A percentile compares a stretch with the other conserved stretches of the same genome.
Evolutionary conservation across 495 filamentous ascomycete species (phyloP).

Genomic region (Patellaria atrata): DNA sequence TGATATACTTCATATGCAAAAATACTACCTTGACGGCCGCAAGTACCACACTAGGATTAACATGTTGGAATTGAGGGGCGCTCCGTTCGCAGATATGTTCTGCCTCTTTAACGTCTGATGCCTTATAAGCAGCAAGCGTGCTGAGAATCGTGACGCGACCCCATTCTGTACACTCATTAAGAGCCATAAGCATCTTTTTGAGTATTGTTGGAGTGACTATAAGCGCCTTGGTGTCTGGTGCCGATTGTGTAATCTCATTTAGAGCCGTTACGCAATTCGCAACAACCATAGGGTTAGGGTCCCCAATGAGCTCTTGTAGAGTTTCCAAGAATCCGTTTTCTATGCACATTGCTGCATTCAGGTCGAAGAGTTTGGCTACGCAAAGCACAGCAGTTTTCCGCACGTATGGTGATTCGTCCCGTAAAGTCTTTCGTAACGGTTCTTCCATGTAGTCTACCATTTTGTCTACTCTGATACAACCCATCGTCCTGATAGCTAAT

Average conservation of each 20-base stretch:
- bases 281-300: slow-evolving; percentile 98
- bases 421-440: slow-evolving; percentile 86
- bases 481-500: slow-evolving; percentile 97
- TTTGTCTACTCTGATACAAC: slow-evolving; percentile 95
- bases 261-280: slow-evolving; percentile 92
- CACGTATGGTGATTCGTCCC: slow-evolving; percentile 95
- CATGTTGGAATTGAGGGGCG: slow-evolving; percentile 93
- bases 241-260: slow-evolving; percentile 76
- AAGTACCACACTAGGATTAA: slow-evolving; percentile 91
- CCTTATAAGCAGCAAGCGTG: slow-evolving; percentile 77
- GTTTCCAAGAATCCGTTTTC: slow-evolving; percentile 95
- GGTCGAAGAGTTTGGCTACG: slow-evolving; percentile 93
- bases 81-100: slow-evolving; percentile 98
- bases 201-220: slow-evolving; percentile 65
- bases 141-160: slow-evolving; percentile 89
- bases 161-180: slow-evolving; percentile 99
- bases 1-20: slow-evolving; percentile 81
- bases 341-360: slow-evolving; percentile 80
- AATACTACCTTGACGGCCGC: slow-evolving; percentile 97
- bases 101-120: slow-evolving; percentile 79
- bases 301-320: slow-evolving; percentile 92
- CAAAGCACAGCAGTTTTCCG: slow-evolving; percentile 97
- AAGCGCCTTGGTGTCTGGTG: slow-evolving; percentile 79
- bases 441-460: slow-evolving; percentile 99
- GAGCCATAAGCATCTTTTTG: slow-evolving; percentile 89